Percentiles rank a stretch among this genome's conserved stretches.
Evolutionary conservation across 805 yeast genomes (phyloP).

Genomic region (Schwanniomyces polymorphus): DNA sequence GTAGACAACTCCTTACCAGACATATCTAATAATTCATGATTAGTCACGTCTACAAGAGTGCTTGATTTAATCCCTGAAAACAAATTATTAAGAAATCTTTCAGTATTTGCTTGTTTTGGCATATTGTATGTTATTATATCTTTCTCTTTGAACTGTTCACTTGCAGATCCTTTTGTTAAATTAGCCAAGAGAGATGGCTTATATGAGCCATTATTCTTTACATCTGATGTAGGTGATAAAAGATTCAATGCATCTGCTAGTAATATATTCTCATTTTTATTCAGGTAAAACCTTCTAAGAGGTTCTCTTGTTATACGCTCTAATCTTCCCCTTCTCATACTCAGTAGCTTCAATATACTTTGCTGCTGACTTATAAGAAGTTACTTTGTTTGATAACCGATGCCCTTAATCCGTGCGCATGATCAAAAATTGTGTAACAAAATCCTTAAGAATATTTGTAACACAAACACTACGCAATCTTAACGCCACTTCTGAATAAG

Average conservation of each 20-base stretch:
- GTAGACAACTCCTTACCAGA: constrained; percentile 14
- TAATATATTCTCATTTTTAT: constrained; percentile 12
- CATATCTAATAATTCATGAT: constrained; percentile 14
- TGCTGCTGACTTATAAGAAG: background rate
- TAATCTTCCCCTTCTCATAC: background rate
- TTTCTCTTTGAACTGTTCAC: constrained; percentile 23
- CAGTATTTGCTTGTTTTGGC: constrained; percentile 2
- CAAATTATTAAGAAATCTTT: constrained; percentile 16
- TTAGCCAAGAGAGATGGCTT: constrained; percentile 34
- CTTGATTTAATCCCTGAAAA: constrained; percentile 22
- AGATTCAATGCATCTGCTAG: constrained; percentile 40
- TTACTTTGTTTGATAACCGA: background rate
- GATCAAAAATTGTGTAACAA: background rate
- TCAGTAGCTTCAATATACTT: background rate
- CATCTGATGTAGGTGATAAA: constrained; percentile 20
- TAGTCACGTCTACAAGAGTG: constrained; percentile 4
- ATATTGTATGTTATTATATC: constrained; percentile 5
- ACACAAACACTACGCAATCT: too few relatives aligned
- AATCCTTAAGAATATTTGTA: background rate
- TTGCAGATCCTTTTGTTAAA: constrained; percentile 31
- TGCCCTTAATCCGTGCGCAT: background rate
- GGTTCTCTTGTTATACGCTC: background rate
- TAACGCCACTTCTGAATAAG: too few relatives aligned
- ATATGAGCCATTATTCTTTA: constrained; percentile 11
- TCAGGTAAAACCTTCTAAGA: background rate